Conservation (phyloP, 1,284 basidiomycete genomes). For the Ustilago cynodontis region DNA sequence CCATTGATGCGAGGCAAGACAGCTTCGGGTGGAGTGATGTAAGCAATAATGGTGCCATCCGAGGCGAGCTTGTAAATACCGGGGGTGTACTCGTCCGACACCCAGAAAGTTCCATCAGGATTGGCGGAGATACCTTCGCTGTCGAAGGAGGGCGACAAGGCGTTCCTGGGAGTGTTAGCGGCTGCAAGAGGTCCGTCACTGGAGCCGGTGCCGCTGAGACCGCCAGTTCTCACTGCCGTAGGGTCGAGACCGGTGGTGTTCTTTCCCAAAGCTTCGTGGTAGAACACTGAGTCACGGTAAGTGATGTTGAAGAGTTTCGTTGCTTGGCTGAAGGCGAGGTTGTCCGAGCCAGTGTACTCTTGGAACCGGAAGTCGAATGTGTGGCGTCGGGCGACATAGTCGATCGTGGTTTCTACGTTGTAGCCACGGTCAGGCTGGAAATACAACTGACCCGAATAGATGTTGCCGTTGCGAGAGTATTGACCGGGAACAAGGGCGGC, state of each 20-base stretch:
- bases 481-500: slow-evolving; percentile 42
- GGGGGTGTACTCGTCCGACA: slow-evolving; percentile 79
- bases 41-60: slow-evolving; percentile 74
- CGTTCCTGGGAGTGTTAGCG: slow-evolving; percentile 70
- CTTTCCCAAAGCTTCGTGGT: slow-evolving; percentile 71
- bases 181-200: slow-evolving; percentile 59
- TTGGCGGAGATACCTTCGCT: slow-evolving; percentile 77
- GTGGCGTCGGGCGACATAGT: slow-evolving; percentile 76
- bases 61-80: slow-evolving; percentile 76
- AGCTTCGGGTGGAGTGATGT: slow-evolving; percentile 77
- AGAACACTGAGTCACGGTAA: slow-evolving; percentile 75
- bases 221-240: slow-evolving; percentile 72
- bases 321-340: slow-evolving; percentile 74
- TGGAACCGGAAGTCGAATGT: slow-evolving; percentile 76
- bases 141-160: slow-evolving; percentile 73
- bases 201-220: slow-evolving; percentile 31
- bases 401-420: slow-evolving; percentile 72
- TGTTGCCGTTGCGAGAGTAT: slow-evolving; percentile 30
- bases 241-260: slow-evolving; percentile 78
- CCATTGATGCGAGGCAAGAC: slow-evolving; percentile 73
- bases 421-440: slow-evolving; percentile 75
- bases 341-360: slow-evolving; percentile 72
- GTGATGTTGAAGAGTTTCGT: slow-evolving; percentile 74
- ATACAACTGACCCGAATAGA: slow-evolving; percentile 73
- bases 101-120: slow-evolving; percentile 72